A percentile compares a stretch with the other conserved stretches of the same genome.
These are phyloP conservation scores for Emmonsiellopsis sp. DNA, from an alignment of 2,329 filamentous ascomycete species.

Conservation along the genomic window DNA sequence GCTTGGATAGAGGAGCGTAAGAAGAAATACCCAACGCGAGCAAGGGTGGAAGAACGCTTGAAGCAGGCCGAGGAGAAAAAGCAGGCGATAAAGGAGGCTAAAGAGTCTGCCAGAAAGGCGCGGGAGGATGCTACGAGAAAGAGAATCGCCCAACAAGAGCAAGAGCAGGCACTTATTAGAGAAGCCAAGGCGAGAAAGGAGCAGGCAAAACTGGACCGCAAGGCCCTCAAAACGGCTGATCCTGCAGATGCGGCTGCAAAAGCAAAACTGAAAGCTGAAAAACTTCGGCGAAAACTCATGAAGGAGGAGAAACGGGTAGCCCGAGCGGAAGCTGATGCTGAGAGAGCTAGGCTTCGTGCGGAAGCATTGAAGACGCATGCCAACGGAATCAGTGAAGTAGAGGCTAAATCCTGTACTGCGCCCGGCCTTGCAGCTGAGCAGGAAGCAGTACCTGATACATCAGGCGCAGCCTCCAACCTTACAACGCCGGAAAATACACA, in stretches of 20 bases:
- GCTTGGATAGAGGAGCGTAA: slow-evolving; percentile 75
- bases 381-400: background rate
- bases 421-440: background rate
- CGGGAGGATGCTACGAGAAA: slow-evolving; percentile 27
- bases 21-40: slow-evolving; percentile 70
- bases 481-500: background rate
- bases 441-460: background rate
- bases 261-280: slow-evolving; percentile 33
- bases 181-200: slow-evolving; percentile 21
- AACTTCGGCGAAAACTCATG: slow-evolving; percentile 42
- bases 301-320: slow-evolving; percentile 52
- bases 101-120: slow-evolving; percentile 23
- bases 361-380: slow-evolving; percentile 13
- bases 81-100: slow-evolving; percentile 26
- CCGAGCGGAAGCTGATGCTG: slow-evolving; percentile 36
- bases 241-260: slow-evolving; percentile 26
- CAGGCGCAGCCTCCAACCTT: background rate
- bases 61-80: slow-evolving; percentile 47
- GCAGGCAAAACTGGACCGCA: slow-evolving; percentile 15
- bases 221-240: slow-evolving; percentile 17
- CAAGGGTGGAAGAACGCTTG: slow-evolving; percentile 44
- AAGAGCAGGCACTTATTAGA: slow-evolving; percentile 23
- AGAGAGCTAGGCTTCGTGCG: slow-evolving; percentile 27
- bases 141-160: slow-evolving; percentile 30
- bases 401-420: background rate